A percentile compares a stretch with the other conserved stretches of the same genome.
phyloP scores from a whole-genome alignment of 179 eudicot genomes.

The Beta corolliflora region DNA sequence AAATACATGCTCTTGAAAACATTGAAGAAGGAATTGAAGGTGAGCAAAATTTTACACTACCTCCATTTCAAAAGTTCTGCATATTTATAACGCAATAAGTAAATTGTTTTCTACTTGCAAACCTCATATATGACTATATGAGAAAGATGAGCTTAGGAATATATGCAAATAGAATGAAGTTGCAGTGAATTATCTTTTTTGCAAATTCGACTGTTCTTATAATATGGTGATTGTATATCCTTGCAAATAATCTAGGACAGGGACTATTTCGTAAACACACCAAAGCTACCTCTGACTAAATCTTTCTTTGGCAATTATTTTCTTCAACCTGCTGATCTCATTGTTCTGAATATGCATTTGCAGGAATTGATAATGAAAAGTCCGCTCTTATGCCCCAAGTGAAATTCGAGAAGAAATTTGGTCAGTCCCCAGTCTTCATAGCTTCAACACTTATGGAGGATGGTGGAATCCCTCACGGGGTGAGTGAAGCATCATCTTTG shows the following conservation, averaged over 20 bases:
- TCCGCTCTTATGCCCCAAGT: slow-evolving; percentile 68
- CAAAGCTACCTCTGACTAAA: neutral
- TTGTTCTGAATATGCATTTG: slow-evolving; percentile 10
- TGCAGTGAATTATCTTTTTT: neutral
- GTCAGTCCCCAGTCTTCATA: slow-evolving; percentile 72
- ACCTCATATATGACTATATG: neutral
- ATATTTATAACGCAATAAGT: neutral
- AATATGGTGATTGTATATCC: neutral
- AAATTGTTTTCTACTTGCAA: neutral
- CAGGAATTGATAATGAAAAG: slow-evolving; percentile 69
- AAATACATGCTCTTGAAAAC: slow-evolving; percentile 77
- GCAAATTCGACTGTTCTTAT: neutral
- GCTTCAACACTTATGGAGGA: slow-evolving; percentile 68
- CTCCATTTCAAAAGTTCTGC: neutral
- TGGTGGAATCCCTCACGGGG: slow-evolving; percentile 57
- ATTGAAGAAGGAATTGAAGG: slow-evolving; percentile 84
- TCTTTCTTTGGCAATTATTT: neutral
- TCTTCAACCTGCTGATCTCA: neutral
- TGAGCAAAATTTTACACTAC: slow-evolving; percentile 21
- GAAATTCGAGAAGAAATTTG: slow-evolving; percentile 72
- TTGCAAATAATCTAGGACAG: neutral
- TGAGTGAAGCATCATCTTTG: slow-evolving; percentile 61
- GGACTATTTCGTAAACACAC: neutral
- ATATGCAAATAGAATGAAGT: neutral
- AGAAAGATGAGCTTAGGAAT: too few species aligned